Evolutionary conservation across 116 monocot species (phyloP).

Genomic region (Papilionanthe hybrid): DNA sequence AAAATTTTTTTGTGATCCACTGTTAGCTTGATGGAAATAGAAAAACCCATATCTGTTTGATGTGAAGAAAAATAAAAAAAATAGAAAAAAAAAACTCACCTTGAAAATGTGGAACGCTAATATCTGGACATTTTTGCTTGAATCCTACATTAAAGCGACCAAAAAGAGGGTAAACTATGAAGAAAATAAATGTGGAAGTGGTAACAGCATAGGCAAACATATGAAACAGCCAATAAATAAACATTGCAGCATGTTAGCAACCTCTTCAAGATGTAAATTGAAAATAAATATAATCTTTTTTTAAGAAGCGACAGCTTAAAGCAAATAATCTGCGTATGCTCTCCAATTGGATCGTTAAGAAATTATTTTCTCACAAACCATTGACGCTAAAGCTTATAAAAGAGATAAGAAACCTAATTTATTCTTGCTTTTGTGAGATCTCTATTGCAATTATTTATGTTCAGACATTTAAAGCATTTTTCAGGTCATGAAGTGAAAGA

Average conservation of each 20-base stretch:
- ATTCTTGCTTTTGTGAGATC: not conserved
- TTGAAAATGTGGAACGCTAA: constrained; percentile 96
- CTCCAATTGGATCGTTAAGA: not conserved
- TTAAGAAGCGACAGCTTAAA: not conserved
- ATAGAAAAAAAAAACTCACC: constrained; percentile 27
- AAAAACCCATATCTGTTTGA: not conserved
- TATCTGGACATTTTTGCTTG: constrained; percentile 94
- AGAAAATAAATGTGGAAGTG: not conserved
- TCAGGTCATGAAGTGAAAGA: not conserved
- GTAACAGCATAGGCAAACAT: not conserved
- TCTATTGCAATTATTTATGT: not conserved
- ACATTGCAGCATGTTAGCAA: not conserved
- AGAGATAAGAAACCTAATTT: not conserved
- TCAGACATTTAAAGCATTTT: not conserved
- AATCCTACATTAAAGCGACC: constrained; percentile 53
- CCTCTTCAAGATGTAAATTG: not conserved
- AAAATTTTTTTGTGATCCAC: not conserved
- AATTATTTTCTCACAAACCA: not conserved
- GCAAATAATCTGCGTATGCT: not conserved
- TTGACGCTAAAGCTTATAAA: not conserved
- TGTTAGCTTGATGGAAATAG: not conserved
- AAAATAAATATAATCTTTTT: not conserved
- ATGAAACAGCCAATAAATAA: not conserved
- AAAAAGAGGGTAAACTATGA: not conserved
- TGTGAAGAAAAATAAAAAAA: not conserved